Conservation (phyloP, 139 green algal genomes). For the Desmodesmus armatus region DNA sequence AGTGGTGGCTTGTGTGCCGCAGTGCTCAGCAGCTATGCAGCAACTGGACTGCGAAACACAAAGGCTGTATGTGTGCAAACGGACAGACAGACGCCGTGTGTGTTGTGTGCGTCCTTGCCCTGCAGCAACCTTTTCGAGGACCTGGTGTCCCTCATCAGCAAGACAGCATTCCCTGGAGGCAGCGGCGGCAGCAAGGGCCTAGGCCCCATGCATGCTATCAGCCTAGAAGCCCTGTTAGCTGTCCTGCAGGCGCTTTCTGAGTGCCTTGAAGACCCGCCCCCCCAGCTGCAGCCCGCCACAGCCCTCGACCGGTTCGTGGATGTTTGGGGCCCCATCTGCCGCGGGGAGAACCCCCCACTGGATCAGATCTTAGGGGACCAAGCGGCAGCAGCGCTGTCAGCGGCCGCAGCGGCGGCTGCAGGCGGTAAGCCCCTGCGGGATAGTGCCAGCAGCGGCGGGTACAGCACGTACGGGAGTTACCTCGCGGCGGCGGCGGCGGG, state of each 20-base stretch:
- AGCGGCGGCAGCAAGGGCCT: conserved; percentile 66
- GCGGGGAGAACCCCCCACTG: conserved; percentile 22
- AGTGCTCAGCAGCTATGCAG: too few relatives aligned
- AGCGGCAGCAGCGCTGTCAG: background rate
- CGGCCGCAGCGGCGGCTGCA: conserved; percentile 20
- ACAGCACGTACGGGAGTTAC: background rate
- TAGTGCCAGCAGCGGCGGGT: background rate
- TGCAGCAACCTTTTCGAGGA: conserved; percentile 87
- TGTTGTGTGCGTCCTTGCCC: conserved; percentile 40
- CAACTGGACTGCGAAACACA: too few relatives aligned
- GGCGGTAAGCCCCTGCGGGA: background rate
- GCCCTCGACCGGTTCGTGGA: conserved; percentile 16
- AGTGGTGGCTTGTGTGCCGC: too few relatives aligned
- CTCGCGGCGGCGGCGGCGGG: conserved; percentile 12
- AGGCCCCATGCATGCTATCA: conserved; percentile 81
- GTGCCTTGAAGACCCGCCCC: conserved; percentile 31
- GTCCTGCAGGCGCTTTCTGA: conserved; percentile 73
- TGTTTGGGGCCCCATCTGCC: conserved; percentile 29
- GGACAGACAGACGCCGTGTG: too few relatives aligned
- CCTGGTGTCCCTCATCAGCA: conserved; percentile 79
- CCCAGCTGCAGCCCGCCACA: conserved; percentile 35
- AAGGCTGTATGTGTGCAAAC: too few relatives aligned
- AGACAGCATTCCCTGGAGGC: conserved; percentile 72
- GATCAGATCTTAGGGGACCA: background rate
- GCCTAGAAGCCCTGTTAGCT: conserved; percentile 90